Percentiles rank a stretch among this genome's conserved stretches.
Evolutionary conservation across 805 yeast genomes (phyloP).

Genomic region (Clavispora carvajalis): DNA sequence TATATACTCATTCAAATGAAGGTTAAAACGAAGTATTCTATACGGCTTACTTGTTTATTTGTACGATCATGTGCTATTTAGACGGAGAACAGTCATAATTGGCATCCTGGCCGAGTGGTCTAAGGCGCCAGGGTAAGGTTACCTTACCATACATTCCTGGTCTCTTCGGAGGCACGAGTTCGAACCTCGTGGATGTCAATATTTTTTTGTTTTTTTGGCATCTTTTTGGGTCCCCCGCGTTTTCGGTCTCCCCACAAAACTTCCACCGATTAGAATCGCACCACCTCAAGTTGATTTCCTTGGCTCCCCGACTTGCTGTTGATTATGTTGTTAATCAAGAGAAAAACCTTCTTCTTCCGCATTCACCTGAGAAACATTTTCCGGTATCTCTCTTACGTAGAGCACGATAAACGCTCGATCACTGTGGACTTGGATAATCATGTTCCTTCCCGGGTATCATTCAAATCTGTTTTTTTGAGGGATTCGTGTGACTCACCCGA

Average conservation of each 20-base stretch:
- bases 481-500: slow-evolving; percentile 50
- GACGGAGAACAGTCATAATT: slow-evolving; percentile 2
- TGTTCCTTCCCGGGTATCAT: slow-evolving; percentile 23
- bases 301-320: too few relatives aligned
- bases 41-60: too few relatives aligned
- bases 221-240: background rate
- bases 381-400: slow-evolving; percentile 5
- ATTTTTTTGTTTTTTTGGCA: slow-evolving; percentile 10
- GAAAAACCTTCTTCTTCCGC: background rate
- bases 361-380: background rate
- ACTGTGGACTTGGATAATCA: slow-evolving; percentile 18
- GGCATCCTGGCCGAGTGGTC: slow-evolving; percentile 29
- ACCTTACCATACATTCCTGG: slow-evolving; percentile 20
- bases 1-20: background rate
- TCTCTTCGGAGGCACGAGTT: slow-evolving; percentile 24
- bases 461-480: slow-evolving; percentile 53
- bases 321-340: too few relatives aligned
- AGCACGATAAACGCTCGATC: slow-evolving; percentile 20
- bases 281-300: background rate
- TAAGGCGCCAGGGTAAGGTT: slow-evolving; percentile 27
- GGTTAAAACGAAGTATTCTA: too few relatives aligned
- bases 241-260: background rate
- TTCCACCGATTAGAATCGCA: too few relatives aligned
- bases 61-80: background rate
- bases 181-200: slow-evolving; percentile 22